Percentiles rank a stretch among this genome's conserved stretches.
These are phyloP conservation scores for Linanthus parryae DNA, from an alignment of 148 eudicot species.

Conservation along the genomic window DNA sequence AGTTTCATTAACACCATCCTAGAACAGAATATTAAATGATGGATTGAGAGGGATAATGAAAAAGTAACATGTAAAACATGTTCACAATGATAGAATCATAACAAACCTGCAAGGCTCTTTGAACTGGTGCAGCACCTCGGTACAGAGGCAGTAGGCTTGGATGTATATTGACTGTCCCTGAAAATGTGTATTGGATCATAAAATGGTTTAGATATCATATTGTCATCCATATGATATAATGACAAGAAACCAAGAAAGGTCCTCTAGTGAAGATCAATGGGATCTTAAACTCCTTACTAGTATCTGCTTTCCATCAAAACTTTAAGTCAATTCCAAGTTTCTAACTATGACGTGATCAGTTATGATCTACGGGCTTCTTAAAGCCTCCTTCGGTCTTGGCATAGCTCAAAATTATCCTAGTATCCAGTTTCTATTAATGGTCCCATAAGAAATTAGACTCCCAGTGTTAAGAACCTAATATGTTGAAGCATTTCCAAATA, in stretches of 20 bases:
- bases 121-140: slow-evolving; percentile 99
- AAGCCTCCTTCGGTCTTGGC: too few relatives aligned
- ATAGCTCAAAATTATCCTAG: too few relatives aligned
- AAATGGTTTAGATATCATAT: slow-evolving; percentile 11
- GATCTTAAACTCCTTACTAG: too few relatives aligned
- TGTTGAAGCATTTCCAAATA: not conserved
- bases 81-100: slow-evolving; percentile 10
- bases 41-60: slow-evolving; percentile 3
- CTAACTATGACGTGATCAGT: too few relatives aligned
- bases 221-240: slow-evolving; percentile 3
- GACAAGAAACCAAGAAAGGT: not conserved
- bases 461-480: too few relatives aligned
- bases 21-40: slow-evolving; percentile 6
- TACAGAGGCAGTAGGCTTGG: slow-evolving; percentile 94
- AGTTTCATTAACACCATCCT: slow-evolving; percentile 95
- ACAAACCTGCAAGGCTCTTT: slow-evolving; percentile 92
- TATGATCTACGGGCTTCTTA: too few relatives aligned
- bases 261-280: too few relatives aligned
- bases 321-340: too few relatives aligned
- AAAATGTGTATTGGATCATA: slow-evolving; percentile 12
- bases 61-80: not conserved
- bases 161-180: slow-evolving; percentile 96
- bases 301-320: too few relatives aligned
- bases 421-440: too few relatives aligned
- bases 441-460: too few relatives aligned